Conservation (phyloP, 768 basidiomycete species). For the Psilocybe subaeruginosa region DNA sequence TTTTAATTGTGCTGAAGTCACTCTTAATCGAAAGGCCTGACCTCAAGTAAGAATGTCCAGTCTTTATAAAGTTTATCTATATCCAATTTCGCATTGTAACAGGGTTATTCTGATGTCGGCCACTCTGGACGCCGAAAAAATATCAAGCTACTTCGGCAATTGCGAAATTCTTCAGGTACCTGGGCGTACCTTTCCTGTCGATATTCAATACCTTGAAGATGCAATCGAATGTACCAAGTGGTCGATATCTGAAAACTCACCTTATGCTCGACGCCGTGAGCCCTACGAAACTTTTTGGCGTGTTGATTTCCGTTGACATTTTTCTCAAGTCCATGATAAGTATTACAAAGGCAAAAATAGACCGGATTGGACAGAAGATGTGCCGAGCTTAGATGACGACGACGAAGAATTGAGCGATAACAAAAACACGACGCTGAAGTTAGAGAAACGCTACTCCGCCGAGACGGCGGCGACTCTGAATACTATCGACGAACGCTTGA, state of each 20-base stretch:
- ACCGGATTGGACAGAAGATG: conserved; percentile 83
- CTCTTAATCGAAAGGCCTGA: conserved; percentile 76
- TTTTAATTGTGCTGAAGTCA: conserved; percentile 90
- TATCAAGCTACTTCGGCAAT: conserved; percentile 86
- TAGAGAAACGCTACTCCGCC: conserved; percentile 82
- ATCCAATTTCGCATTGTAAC: conserved; percentile 7
- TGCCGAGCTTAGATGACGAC: conserved; percentile 61
- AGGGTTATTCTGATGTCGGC: conserved; percentile 97
- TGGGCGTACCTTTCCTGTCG: conserved; percentile 94
- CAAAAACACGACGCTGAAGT: conserved; percentile 44
- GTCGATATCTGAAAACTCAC: conserved; percentile 79
- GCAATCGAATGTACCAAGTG: conserved; percentile 82
- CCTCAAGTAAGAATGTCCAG: conserved; percentile 62
- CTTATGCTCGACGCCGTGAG: conserved; percentile 75
- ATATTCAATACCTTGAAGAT: conserved; percentile 86
- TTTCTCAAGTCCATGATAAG: conserved; percentile 56
- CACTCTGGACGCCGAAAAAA: conserved; percentile 89
- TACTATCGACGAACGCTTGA: conserved; percentile 82
- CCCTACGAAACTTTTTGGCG: neutral
- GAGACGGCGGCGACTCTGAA: conserved; percentile 80
- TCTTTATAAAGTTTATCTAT: neutral
- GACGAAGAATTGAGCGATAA: conserved; percentile 53
- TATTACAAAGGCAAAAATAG: conserved; percentile 63
- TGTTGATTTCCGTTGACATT: neutral
- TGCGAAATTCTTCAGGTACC: conserved; percentile 87